Evolutionary conservation across 2,329 filamentous ascomycete genomes (phyloP).

Genomic region (Lasiodiplodia citricola): DNA sequence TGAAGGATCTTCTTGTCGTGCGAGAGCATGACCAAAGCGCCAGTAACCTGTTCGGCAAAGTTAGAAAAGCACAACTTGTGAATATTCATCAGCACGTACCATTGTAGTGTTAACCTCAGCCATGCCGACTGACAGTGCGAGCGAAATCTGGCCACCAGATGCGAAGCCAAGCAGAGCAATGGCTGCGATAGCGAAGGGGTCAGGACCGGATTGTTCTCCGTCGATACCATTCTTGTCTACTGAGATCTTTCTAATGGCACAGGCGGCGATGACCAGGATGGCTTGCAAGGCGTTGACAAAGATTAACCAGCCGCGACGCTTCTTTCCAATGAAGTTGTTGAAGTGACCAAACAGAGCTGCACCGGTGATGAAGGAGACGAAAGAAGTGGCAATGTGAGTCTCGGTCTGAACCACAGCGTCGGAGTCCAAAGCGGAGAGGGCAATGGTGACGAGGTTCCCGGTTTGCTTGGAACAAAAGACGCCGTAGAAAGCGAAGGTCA

Average conservation of each 20-base stretch:
- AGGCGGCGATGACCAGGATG: constrained; percentile 32
- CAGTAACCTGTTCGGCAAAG: constrained; percentile 29
- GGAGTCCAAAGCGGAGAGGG: constrained; percentile 24
- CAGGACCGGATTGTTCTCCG: not conserved
- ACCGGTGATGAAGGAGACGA: constrained; percentile 34
- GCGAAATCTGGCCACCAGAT: constrained; percentile 34
- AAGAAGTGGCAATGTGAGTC: constrained; percentile 33
- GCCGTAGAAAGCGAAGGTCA: constrained; percentile 36
- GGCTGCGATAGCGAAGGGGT: constrained; percentile 30
- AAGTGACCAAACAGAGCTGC: constrained; percentile 35
- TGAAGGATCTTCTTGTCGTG: constrained; percentile 33
- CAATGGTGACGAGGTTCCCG: constrained; percentile 28
- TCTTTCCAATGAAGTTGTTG: constrained; percentile 32
- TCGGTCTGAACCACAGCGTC: constrained; percentile 22
- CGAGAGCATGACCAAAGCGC: constrained; percentile 35
- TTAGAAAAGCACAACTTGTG: not conserved
- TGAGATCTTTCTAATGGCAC: constrained; percentile 32
- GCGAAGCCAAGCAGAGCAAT: constrained; percentile 32
- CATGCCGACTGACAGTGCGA: constrained; percentile 33
- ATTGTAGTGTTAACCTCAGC: constrained; percentile 39
- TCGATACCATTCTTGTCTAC: constrained; percentile 20
- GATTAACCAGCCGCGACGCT: constrained; percentile 35
- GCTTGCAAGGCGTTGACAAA: constrained; percentile 33
- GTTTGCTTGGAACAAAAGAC: constrained; percentile 39
- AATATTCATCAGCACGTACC: constrained; percentile 12